A percentile compares a stretch with the other conserved stretches of the same genome.
Conservation (phyloP, 805 yeast genomes). For the Nakazawaea siamensis region DNA sequence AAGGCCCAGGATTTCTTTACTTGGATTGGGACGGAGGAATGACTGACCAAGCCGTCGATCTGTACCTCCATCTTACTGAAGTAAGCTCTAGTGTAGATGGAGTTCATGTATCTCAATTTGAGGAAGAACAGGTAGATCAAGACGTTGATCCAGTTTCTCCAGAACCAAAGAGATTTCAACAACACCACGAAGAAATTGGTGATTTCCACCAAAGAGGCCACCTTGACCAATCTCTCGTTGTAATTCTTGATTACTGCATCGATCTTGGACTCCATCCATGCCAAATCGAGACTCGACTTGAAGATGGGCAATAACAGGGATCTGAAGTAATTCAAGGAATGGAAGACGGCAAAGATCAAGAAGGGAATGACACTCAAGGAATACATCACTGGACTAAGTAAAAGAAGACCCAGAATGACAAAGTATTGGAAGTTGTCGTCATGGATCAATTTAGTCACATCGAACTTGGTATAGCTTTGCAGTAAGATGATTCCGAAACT, state of each 20-base stretch:
- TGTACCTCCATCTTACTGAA: constrained; percentile 26
- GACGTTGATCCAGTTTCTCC: constrained; percentile 22
- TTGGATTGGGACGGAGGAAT: constrained; percentile 43
- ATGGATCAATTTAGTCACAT: constrained; percentile 24
- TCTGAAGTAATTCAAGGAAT: constrained; percentile 63
- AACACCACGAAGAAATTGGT: constrained; percentile 18
- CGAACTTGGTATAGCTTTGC: constrained; percentile 38
- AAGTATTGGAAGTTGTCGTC: constrained; percentile 76
- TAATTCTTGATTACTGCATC: constrained; percentile 35
- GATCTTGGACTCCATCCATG: constrained; percentile 25
- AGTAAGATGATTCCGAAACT: constrained; percentile 72
- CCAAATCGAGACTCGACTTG: constrained; percentile 20
- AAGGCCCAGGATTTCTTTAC: constrained; percentile 42
- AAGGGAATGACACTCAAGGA: constrained; percentile 65
- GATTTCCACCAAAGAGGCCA: constrained; percentile 52
- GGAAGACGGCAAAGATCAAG: constrained; percentile 72
- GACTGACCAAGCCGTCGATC: constrained; percentile 40
- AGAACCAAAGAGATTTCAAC: constrained; percentile 28
- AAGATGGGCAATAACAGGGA: constrained; percentile 51
- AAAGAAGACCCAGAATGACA: constrained; percentile 44
- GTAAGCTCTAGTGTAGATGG: constrained; percentile 32
- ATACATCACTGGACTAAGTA: constrained; percentile 49
- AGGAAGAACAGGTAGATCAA: constrained; percentile 22
- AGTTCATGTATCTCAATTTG: constrained; percentile 33
- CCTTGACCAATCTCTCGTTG: constrained; percentile 50